Evolutionary conservation across 75 land plant genomes (phyloP).

Genomic region (Cunninghamia lanceolata): DNA sequence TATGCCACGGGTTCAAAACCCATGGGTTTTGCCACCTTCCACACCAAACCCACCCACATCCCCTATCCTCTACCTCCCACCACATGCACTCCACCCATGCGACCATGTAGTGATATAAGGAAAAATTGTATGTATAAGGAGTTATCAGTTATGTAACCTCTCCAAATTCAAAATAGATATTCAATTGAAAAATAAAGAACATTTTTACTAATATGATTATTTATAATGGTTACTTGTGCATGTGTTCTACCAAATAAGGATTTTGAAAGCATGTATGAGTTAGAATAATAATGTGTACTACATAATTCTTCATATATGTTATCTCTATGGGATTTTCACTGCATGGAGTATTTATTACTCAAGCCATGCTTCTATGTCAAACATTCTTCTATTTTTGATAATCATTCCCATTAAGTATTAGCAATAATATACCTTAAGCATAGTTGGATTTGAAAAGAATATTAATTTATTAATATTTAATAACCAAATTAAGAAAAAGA

Average conservation of each 20-base stretch:
- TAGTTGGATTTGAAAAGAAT: not conserved
- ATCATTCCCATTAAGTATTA: not conserved
- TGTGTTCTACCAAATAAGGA: not conserved
- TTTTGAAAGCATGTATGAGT: not conserved
- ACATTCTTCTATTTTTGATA: not conserved
- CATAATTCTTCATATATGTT: too few relatives aligned
- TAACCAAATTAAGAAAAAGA: not conserved
- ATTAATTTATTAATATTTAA: not conserved
- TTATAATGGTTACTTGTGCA: not conserved
- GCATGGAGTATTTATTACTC: not conserved
- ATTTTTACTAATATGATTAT: not conserved
- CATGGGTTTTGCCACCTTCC: not conserved
- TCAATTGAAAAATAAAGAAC: not conserved
- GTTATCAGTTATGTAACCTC: not conserved
- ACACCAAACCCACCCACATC: not conserved
- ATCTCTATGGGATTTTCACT: not conserved
- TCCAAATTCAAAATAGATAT: not conserved
- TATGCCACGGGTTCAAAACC: not conserved
- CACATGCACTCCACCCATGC: not conserved
- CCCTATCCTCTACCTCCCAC: not conserved
- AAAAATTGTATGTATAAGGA: not conserved
- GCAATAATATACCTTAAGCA: not conserved
- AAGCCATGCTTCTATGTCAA: not conserved
- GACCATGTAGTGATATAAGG: too few relatives aligned
- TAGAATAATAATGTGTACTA: not conserved